These are phyloP conservation scores for Pythium phragmiticola DNA, from an alignment of 352 stramenopile genomes.

Conservation along the genomic window DNA sequence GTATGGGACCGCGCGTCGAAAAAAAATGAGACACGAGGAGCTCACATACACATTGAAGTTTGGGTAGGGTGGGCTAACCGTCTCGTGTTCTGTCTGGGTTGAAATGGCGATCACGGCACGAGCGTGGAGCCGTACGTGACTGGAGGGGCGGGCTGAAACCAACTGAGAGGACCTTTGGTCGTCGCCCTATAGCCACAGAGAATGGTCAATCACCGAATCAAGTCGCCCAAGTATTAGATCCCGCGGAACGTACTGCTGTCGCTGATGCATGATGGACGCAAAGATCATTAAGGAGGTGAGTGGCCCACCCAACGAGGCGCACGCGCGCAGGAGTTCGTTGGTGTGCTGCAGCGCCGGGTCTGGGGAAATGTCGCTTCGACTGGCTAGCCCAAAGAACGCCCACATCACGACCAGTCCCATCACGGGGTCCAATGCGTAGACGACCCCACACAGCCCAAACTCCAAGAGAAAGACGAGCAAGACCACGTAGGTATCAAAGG, in stretches of 20 bases:
- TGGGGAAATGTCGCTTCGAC: conserved; percentile 32
- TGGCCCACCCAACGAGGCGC: conserved; percentile 31
- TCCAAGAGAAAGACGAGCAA: conserved; percentile 46
- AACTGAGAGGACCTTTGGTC: background rate
- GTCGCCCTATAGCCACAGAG: background rate
- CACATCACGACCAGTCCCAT: conserved; percentile 53
- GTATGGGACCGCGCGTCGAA: conserved; percentile 4
- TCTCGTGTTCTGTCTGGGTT: background rate
- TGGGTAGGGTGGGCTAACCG: conserved; percentile 4
- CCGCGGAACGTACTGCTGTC: background rate
- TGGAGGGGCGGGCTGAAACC: conserved; percentile 4
- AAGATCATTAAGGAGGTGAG: conserved; percentile 13
- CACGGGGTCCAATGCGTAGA: conserved; percentile 50
- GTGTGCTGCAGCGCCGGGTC: conserved; percentile 21
- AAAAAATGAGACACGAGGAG: conserved; percentile 8
- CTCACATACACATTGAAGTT: conserved; percentile 18
- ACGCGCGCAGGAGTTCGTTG: conserved; percentile 42
- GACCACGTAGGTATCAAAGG: conserved; percentile 40
- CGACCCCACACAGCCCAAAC: conserved; percentile 39
- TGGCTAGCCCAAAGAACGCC: conserved; percentile 46
- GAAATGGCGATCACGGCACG: background rate
- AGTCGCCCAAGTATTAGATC: background rate
- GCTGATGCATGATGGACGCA: conserved; percentile 1
- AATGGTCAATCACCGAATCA: background rate
- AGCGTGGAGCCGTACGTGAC: conserved; percentile 13